Percentiles rank a stretch among this genome's conserved stretches.
Conservation (phyloP, 805 yeast species). For the Danielozyma ontarioensis region DNA sequence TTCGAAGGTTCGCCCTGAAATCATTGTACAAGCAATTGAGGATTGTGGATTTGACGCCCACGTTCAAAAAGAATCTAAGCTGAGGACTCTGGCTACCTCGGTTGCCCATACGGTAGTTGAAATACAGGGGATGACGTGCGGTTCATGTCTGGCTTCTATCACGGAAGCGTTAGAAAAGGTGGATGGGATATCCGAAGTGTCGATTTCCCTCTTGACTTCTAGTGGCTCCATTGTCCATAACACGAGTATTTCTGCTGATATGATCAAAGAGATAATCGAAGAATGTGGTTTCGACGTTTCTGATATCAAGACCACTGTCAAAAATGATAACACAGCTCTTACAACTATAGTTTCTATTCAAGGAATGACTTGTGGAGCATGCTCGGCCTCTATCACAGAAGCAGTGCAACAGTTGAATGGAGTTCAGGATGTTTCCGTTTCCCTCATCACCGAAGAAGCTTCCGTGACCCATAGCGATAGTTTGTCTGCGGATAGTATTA, state of each 20-base stretch:
- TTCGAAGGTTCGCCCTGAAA: constrained; percentile 2
- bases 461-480: constrained; percentile 15
- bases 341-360: neutral
- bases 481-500: constrained; percentile 11
- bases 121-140: constrained; percentile 86
- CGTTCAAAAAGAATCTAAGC: neutral
- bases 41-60: constrained; percentile 28
- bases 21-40: constrained; percentile 14
- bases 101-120: constrained; percentile 5
- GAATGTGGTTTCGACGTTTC: constrained; percentile 42
- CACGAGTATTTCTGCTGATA: constrained; percentile 22
- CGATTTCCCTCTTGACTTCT: constrained; percentile 74
- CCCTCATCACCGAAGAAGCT: constrained; percentile 35
- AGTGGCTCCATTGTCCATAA: constrained; percentile 57
- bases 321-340: neutral
- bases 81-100: neutral
- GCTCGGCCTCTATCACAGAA: constrained; percentile 35
- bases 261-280: constrained; percentile 54
- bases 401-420: constrained; percentile 21
- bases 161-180: constrained; percentile 45
- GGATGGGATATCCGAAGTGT: constrained; percentile 48
- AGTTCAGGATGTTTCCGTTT: constrained; percentile 22
- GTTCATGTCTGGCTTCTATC: constrained; percentile 73
- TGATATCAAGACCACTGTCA: neutral
- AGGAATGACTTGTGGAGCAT: constrained; percentile 38